phyloP scores from a whole-genome alignment of 768 basidiomycete genomes.

The Punctularia strigosozonata region DNA sequence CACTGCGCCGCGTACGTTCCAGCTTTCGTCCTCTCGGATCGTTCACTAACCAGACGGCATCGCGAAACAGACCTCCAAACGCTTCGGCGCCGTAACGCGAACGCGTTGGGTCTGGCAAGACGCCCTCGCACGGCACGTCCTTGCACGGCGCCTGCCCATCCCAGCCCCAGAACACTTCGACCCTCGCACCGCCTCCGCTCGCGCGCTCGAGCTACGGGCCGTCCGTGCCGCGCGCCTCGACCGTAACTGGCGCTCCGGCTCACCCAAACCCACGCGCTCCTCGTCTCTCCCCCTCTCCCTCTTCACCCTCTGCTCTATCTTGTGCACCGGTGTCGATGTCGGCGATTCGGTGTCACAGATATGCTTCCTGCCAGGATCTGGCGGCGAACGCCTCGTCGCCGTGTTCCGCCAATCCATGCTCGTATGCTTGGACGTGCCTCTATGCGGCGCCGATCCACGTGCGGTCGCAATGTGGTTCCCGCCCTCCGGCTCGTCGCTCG shows the following conservation, averaged over 20 bases:
- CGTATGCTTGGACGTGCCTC: slow-evolving; percentile 23
- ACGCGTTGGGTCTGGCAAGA: slow-evolving; percentile 25
- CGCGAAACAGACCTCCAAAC: slow-evolving; percentile 17
- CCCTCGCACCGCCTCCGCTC: slow-evolving; percentile 17
- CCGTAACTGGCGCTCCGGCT: slow-evolving; percentile 21
- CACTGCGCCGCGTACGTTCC: background rate
- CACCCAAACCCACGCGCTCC: slow-evolving; percentile 10
- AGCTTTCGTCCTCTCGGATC: background rate
- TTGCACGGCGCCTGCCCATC: slow-evolving; percentile 19
- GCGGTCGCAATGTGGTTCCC: slow-evolving; percentile 17
- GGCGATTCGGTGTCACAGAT: slow-evolving; percentile 14
- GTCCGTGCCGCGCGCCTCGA: slow-evolving; percentile 23
- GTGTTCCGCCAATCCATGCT: slow-evolving; percentile 10
- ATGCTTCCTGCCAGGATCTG: slow-evolving; percentile 17
- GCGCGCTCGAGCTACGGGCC: slow-evolving; percentile 21
- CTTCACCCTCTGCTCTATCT: background rate
- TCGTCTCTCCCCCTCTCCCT: background rate
- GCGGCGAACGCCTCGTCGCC: slow-evolving; percentile 20
- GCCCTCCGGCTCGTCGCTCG: slow-evolving; percentile 10
- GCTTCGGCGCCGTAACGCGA: slow-evolving; percentile 18
- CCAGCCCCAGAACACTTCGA: slow-evolving; percentile 16
- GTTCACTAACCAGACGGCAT: background rate
- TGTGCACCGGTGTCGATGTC: background rate
- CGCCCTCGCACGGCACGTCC: slow-evolving; percentile 21
- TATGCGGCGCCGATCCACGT: slow-evolving; percentile 20